Evolutionary conservation across 2,329 filamentous ascomycete species (phyloP).

Genomic region (Hymenoscyphus linearis): DNA sequence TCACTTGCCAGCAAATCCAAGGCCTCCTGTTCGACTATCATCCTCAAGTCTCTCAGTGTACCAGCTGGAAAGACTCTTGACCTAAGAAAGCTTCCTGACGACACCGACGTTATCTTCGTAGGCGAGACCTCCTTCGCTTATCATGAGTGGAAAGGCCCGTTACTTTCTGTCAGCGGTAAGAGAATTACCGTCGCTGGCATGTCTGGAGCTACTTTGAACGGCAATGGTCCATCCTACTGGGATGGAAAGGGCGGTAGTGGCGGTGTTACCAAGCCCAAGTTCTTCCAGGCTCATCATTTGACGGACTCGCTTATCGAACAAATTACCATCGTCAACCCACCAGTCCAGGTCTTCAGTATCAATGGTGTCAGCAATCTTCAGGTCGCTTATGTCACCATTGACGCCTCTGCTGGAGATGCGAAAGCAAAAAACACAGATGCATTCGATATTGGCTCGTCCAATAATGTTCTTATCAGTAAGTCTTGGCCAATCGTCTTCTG

Average conservation of each 20-base stretch:
- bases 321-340: conserved; percentile 47
- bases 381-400: conserved; percentile 47
- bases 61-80: conserved; percentile 56
- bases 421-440: conserved; percentile 46
- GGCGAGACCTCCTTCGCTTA: conserved; percentile 66
- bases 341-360: conserved; percentile 39
- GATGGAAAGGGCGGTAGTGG: conserved; percentile 53
- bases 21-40: conserved; percentile 48
- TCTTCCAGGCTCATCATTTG: conserved; percentile 50
- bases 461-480: conserved; percentile 42
- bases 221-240: conserved; percentile 54
- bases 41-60: conserved; percentile 48
- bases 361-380: conserved; percentile 39
- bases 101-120: conserved; percentile 52
- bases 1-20: conserved; percentile 44
- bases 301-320: conserved; percentile 43
- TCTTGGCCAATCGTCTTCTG: not conserved
- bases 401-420: conserved; percentile 49
- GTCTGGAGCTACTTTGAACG: conserved; percentile 47
- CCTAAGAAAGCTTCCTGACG: conserved; percentile 45
- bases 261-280: conserved; percentile 56
- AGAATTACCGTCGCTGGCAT: conserved; percentile 34
- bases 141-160: conserved; percentile 58
- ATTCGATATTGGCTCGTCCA: conserved; percentile 43
- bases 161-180: conserved; percentile 40